phyloP scores from a whole-genome alignment of 495 filamentous ascomycete species.

The Penicillium dipodomyicola region DNA sequence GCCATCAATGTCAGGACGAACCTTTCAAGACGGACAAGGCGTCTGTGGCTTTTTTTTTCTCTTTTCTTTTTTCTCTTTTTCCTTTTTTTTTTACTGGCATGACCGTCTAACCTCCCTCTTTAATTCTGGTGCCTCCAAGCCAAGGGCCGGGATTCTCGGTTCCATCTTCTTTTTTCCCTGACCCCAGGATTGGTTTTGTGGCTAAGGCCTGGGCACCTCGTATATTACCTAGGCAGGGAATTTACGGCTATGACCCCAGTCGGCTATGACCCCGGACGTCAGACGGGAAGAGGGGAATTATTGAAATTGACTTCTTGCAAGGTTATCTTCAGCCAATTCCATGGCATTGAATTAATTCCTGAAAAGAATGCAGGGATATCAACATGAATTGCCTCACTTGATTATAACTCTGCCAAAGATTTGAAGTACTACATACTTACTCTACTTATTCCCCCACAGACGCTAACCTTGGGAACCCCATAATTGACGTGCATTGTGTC shows the following conservation, averaged over 20 bases:
- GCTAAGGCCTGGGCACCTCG: constrained; percentile 7
- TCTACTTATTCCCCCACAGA: constrained; percentile 1
- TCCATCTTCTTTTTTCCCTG: not conserved
- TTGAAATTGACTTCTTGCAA: not conserved
- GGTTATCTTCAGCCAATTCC: no score
- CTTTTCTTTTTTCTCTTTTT: no score
- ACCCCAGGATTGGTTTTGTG: not conserved
- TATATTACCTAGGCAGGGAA: not conserved
- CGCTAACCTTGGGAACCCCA: not conserved
- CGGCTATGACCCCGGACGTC: not conserved
- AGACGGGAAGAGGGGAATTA: not conserved
- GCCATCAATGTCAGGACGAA: constrained; percentile 18
- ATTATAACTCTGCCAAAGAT: not conserved
- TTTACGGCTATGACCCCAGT: not conserved
- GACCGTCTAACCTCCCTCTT: not conserved
- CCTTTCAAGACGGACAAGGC: not conserved
- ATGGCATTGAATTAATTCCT: no score
- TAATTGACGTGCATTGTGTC: constrained; percentile 4
- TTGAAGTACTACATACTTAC: not conserved
- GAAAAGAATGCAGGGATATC: not conserved
- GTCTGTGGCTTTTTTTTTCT: constrained; percentile 5
- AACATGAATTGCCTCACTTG: not conserved
- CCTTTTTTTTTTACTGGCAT: not conserved
- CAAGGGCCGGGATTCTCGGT: not conserved
- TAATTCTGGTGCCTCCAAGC: not conserved